Evolutionary conservation across 495 filamentous ascomycete genomes (phyloP), one percentile per base, ranked within the genome.

Genomic region (Aspergillus heteromorphus): DNA sequence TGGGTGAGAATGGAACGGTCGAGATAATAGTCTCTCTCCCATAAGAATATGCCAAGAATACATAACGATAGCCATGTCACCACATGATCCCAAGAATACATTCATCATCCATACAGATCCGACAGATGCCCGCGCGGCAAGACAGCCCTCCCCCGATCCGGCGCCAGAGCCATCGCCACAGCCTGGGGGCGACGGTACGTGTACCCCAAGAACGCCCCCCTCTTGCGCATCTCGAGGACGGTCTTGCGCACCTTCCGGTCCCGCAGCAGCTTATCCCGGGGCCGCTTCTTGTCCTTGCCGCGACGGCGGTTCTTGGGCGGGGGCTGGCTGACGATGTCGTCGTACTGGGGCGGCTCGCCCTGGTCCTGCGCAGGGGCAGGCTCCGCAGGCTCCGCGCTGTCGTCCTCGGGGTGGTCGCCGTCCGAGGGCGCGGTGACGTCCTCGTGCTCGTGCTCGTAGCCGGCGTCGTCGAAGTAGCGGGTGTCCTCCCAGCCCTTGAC

Each of bases 161-260:
- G 50, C n/a, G 51, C 59, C 7, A 78, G 53, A 1, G 72, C 68
- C 52, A 71, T 49, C 29, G 57, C 58, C 16, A 71, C 58, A 6
- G 64, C 63, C 55, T 74, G 77, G 4, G 84, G 84, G 48, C 83
- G 74, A 14, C 83, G 81, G 67, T 91, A 96, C 11, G 88, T 91
- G 67, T 97, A 97, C n/a, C 92, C 92, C 49, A 91, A 66, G 69
- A 96, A 96, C 1, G 89, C 89, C 9, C 79, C 86, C 69, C 73
- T 80, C 66, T 91, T 91, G 54, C 92, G 79, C 51, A 92, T 78
- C 51, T 91, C 87, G 60, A 97, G 69, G 1, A 83, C 89, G 17
- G 77, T 79, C 49, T 72, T 75, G 10, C 79, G 82, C 2, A 85
- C 76, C 13, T 74, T 67, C 38, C 74, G 75, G 66, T 97, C 92